Evolutionary conservation across 768 basidiomycete genomes (phyloP).

Genomic region (Vararia minispora): DNA sequence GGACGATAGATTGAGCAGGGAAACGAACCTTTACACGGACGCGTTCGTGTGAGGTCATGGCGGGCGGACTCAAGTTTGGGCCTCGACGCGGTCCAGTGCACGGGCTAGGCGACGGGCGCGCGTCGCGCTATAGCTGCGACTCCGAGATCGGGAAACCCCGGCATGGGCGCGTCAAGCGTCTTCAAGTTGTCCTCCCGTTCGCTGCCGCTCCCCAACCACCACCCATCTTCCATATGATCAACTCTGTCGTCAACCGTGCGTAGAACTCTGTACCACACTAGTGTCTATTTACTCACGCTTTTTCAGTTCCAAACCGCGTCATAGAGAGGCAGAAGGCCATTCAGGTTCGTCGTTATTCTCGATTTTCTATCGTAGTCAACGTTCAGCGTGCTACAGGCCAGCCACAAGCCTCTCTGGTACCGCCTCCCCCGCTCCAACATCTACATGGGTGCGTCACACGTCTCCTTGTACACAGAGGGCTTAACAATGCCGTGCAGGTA

Average conservation of each 20-base stretch:
- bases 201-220: slow-evolving; percentile 16
- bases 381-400: slow-evolving; percentile 17
- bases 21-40: slow-evolving; percentile 67
- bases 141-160: slow-evolving; percentile 12
- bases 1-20: slow-evolving; percentile 4
- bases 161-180: too few relatives aligned
- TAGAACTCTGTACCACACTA: slow-evolving; percentile 9
- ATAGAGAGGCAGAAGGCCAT: slow-evolving; percentile 52
- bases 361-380: background rate
- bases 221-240: slow-evolving; percentile 31
- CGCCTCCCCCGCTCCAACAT: slow-evolving; percentile 50
- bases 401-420: slow-evolving; percentile 43
- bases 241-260: slow-evolving; percentile 58
- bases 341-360: slow-evolving; percentile 38
- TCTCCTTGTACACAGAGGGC: background rate
- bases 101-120: too few relatives aligned
- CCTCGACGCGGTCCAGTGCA: too few relatives aligned
- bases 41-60: slow-evolving; percentile 53
- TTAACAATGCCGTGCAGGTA: slow-evolving; percentile 26
- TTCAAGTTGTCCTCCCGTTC: slow-evolving; percentile 27
- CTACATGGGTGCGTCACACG: slow-evolving; percentile 43
- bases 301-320: slow-evolving; percentile 50
- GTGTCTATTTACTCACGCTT: slow-evolving; percentile 5
- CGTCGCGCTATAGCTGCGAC: slow-evolving; percentile 13
- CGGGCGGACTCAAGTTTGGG: slow-evolving; percentile 19